Conservation (phyloP, 1,284 basidiomycete species). For the Irpex lacteus region DNA sequence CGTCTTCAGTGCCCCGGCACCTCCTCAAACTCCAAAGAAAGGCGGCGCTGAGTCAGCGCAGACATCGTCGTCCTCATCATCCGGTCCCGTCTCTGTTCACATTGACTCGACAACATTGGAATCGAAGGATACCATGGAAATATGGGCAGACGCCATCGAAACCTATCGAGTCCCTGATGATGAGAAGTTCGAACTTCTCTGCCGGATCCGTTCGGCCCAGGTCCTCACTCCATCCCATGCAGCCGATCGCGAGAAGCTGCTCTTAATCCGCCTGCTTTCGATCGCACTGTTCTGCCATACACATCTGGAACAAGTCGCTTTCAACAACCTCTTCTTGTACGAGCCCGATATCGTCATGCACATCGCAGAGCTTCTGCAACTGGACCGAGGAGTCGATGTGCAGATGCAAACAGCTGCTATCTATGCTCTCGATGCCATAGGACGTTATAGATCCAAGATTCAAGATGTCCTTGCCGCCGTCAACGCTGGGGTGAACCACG, state of each 20-base stretch:
- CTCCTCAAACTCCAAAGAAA: constrained; percentile 36
- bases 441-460: constrained; percentile 79
- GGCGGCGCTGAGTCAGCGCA: constrained; percentile 13
- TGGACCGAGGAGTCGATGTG: constrained; percentile 67
- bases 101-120: constrained; percentile 60
- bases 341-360: constrained; percentile 90
- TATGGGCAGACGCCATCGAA: constrained; percentile 75
- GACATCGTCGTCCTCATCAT: constrained; percentile 25
- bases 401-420: constrained; percentile 82
- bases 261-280: constrained; percentile 81
- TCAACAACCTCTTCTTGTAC: constrained; percentile 84
- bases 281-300: constrained; percentile 90
- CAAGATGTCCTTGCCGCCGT: constrained; percentile 89
- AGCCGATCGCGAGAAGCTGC: constrained; percentile 74
- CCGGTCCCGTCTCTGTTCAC: constrained; percentile 61
- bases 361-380: constrained; percentile 86
- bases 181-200: constrained; percentile 89
- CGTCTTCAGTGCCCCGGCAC: constrained; percentile 32
- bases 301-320: constrained; percentile 70
- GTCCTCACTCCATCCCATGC: constrained; percentile 59
- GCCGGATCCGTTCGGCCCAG: constrained; percentile 80
- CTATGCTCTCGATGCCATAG: constrained; percentile 86
- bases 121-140: constrained; percentile 63
- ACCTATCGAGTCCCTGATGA: constrained; percentile 74
- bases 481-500: constrained; percentile 96